Base-by-base conservation (phyloP, 768 basidiomycete genomes). In the Mycena indigotica region DNA sequence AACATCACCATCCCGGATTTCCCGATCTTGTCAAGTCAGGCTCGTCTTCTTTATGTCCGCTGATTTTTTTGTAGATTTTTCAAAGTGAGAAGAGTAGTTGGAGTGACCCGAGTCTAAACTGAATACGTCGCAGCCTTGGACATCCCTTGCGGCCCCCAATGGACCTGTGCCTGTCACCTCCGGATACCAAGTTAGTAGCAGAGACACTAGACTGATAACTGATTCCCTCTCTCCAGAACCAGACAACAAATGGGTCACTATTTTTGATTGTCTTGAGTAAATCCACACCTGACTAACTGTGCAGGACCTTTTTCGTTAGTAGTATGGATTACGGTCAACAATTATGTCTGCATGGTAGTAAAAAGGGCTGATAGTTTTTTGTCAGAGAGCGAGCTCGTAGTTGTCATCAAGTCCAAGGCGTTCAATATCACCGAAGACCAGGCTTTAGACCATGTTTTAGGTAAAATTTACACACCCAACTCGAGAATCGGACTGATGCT, bases 351-450 rank as follows among this genome's bases (percentile, higher is more conserved):
- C 25, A 4, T 28, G 25, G 25, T 6, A 26, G 24, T 5, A 5
- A 5, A 8, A 12, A 24, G 46, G 4, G 6, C 46, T 48, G 10
- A 48, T 5, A 8, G 6, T 6, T 25, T 6, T 6, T 8, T 13
- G 5, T 8, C 23, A 48, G 46, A 77, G 62, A 72, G 73, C 13
- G 77, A 77, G 51, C 66, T 78, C 38, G 76, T 78, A 17, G 67
- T 78, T 16, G 57, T 78, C 8, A 76, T 78, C n/a, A 75, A 73
- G 67, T 76, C 72, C 54, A 67, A 65, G 49, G 77, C 75, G 21
- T 77, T 73, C 70, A 77, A 77, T 56, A 77, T 78, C 56, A 70
- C 75, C 12, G 73, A 73, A 17, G 76, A 74, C 25, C 73, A 72
- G 39, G 77, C 76, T 5, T 64, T 78, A 8, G 73, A 76, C 50